These are phyloP conservation scores for Grigorovia transvaalensis DNA, from an alignment of 805 yeast genomes.

Conservation along the genomic window DNA sequence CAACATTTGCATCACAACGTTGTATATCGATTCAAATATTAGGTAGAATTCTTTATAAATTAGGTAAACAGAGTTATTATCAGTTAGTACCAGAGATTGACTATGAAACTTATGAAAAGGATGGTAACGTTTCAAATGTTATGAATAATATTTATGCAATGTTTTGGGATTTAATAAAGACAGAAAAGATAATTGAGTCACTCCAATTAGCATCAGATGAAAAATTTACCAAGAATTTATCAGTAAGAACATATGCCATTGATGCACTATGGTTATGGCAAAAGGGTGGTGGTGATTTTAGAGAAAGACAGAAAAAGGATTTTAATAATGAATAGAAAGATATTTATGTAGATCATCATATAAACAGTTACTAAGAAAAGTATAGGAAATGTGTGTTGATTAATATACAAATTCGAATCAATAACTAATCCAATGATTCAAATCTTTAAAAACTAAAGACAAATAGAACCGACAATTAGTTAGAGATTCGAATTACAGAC, in stretches of 20 bases:
- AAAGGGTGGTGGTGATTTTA: constrained; percentile 34
- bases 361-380: neutral
- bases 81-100: constrained; percentile 40
- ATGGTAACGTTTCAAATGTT: constrained; percentile 30
- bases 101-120: constrained; percentile 29
- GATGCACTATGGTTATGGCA: constrained; percentile 91
- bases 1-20: constrained; percentile 75
- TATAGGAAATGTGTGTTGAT: neutral
- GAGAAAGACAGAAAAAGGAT: constrained; percentile 6
- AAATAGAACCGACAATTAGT: neutral
- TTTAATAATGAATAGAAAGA: neutral
- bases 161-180: constrained; percentile 65
- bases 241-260: constrained; percentile 71
- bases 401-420: neutral
- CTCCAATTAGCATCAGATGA: constrained; percentile 64
- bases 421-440: neutral
- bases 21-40: constrained; percentile 76
- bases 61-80: constrained; percentile 53
- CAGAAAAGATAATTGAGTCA: constrained; percentile 52
- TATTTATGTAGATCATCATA: no score
- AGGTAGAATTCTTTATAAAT: constrained; percentile 77
- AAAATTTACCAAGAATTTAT: constrained; percentile 47
- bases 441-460: constrained; percentile 4
- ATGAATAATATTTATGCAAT: constrained; percentile 30
- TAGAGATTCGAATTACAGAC: neutral